Base-by-base conservation (phyloP, 257 asterid species). In the Ajuga chamaepitys region DNA sequence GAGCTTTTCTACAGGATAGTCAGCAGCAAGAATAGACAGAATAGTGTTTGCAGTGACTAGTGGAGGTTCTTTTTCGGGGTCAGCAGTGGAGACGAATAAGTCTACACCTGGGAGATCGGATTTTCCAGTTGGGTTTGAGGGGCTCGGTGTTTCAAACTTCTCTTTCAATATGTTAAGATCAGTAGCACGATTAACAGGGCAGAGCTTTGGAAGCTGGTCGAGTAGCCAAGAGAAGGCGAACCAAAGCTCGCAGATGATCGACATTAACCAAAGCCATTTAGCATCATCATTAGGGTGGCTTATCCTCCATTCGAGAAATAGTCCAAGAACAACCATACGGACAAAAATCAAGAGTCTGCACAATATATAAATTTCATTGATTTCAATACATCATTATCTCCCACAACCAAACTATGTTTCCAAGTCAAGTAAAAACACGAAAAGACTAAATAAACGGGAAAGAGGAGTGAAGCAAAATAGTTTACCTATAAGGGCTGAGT, bases 21-120 rank as follows among this genome's bases (percentile, higher is more conserved):
- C 86, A 8, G 86, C 83, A 0, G 95, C 89, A 16, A 88, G 95
- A 54, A 88, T 88, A 3, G 96, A 88, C 10, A 88, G 77, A 24
- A 88, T 86, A 9, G 96, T 88, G 79, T 88, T 88, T 55, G 95
- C 80, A 1, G 96, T 88, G 11, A 88, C 95, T 2, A 88, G 86
- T 0, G 96, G 96, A 12, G 96, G 95, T 76, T 88, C 96, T 68
- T 88, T 88, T 47, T 83, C 95, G 5, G 96, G 95, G 72, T 88
- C 96, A n/a, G 95, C 96, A 3, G 96, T 88, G 14, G 95, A 86
- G 52, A 88, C 96, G 32, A 79, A 88, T 9, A 88, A 30, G 45
- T 88, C 96, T 1, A 88, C 44, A 1, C 96, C 96, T 0, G 96
- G 96, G 48, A 88, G 91, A 74, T 88, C 94, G 21, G 94, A 88